These are phyloP conservation scores for Alnus glutinosa DNA, from an alignment of 306 rosid genomes.

Conservation along the genomic window DNA sequence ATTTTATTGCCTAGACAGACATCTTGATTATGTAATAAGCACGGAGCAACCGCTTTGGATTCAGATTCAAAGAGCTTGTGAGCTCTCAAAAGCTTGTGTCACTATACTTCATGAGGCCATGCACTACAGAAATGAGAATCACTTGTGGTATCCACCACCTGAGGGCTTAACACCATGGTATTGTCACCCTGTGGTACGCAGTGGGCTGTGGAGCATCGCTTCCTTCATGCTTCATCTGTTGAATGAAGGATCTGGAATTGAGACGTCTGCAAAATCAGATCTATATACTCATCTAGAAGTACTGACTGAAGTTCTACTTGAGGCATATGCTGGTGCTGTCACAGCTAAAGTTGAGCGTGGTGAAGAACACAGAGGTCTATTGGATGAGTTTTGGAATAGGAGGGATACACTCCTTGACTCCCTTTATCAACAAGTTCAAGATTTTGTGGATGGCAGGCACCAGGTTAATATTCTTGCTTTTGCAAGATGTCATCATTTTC, in stretches of 20 bases:
- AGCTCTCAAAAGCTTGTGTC: slow-evolving; percentile 86
- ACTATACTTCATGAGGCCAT: slow-evolving; percentile 60
- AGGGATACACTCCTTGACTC: slow-evolving; percentile 78
- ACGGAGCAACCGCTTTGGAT: slow-evolving; percentile 61
- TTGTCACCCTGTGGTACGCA: slow-evolving; percentile 77
- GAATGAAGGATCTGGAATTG: slow-evolving; percentile 68
- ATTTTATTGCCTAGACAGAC: slow-evolving; percentile 78
- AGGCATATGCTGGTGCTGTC: slow-evolving; percentile 86
- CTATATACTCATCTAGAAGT: slow-evolving; percentile 67
- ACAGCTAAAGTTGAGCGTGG: slow-evolving; percentile 79
- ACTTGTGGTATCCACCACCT: slow-evolving; percentile 95
- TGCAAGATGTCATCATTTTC: slow-evolving; percentile 21
- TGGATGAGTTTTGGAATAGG: slow-evolving; percentile 82
- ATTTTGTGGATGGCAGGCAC: slow-evolving; percentile 47
- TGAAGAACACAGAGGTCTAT: slow-evolving; percentile 74
- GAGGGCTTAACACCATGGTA: slow-evolving; percentile 93
- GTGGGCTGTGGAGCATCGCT: slow-evolving; percentile 79
- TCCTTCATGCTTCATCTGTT: slow-evolving; percentile 72
- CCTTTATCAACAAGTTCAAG: slow-evolving; percentile 65
- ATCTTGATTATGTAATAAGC: slow-evolving; percentile 70
- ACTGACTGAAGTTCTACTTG: slow-evolving; percentile 80
- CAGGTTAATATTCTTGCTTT: slow-evolving; percentile 55
- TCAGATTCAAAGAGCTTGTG: slow-evolving; percentile 85
- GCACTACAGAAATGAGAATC: slow-evolving; percentile 71
- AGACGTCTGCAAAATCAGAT: slow-evolving; percentile 57